Evolutionary conservation across 2,329 filamentous ascomycete genomes (phyloP).

Genomic region (Colletotrichum viniferum): DNA sequence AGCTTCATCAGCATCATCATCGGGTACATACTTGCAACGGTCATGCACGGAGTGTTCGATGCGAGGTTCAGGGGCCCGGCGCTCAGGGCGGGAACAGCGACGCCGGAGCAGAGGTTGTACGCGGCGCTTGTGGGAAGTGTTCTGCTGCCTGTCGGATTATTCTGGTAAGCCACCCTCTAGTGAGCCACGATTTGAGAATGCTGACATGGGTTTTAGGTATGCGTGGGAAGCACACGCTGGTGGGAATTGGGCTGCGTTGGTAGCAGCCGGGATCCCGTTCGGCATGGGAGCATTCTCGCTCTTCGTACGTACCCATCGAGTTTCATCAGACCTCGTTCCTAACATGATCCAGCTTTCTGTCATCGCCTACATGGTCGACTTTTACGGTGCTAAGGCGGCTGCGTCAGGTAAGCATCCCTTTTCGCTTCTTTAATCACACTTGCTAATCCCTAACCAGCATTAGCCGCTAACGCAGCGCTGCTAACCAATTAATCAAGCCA

Average conservation of each 20-base stretch:
- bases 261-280: slow-evolving; percentile 23
- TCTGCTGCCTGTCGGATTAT: slow-evolving; percentile 18
- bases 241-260: slow-evolving; percentile 22
- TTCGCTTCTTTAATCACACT: too few relatives aligned
- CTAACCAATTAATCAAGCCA: too few relatives aligned
- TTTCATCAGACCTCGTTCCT: fast-evolving
- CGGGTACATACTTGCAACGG: slow-evolving; percentile 8
- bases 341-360: neutral
- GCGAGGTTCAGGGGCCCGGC: neutral
- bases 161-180: slow-evolving; percentile 17
- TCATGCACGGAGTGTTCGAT: slow-evolving; percentile 18
- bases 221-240: slow-evolving; percentile 37
- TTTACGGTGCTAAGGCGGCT: slow-evolving; percentile 20
- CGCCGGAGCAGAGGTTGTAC: slow-evolving; percentile 23
- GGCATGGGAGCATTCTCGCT: neutral
- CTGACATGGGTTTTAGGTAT: slow-evolving; percentile 1
- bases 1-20: slow-evolving; percentile 23
- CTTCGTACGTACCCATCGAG: neutral
- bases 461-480: too few relatives aligned
- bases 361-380: slow-evolving; percentile 25
- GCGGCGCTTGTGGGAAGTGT: slow-evolving; percentile 24
- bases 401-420: slow-evolving; percentile 7
- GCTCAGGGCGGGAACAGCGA: neutral
- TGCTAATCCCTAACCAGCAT: neutral
- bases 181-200: neutral